Evolutionary conservation across 2,329 filamentous ascomycete genomes (phyloP).

Genomic region (Mycosphaerella sp.): DNA sequence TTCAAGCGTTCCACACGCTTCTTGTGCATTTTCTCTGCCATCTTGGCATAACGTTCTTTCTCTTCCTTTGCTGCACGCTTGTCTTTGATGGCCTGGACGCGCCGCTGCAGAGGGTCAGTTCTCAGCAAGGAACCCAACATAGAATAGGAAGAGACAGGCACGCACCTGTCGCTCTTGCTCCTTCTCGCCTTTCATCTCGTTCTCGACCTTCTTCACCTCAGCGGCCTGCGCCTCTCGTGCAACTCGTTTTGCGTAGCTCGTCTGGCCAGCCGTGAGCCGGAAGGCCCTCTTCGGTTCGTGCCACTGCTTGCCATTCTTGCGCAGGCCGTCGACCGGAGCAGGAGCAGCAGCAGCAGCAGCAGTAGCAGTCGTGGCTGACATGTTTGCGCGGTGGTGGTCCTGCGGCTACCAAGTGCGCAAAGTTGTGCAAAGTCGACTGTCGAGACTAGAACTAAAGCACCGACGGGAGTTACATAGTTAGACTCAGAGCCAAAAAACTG

Average conservation of each 20-base stretch:
- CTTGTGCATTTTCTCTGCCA: constrained; percentile 97
- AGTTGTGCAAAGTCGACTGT: no score
- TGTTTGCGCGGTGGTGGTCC: constrained; percentile 20
- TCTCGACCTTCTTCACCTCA: constrained; percentile 86
- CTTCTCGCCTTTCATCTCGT: constrained; percentile 93
- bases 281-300: constrained; percentile 77
- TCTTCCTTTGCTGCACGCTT: constrained; percentile 85
- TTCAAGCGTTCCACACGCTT: constrained; percentile 90
- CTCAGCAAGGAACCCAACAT: neutral
- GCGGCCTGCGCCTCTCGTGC: constrained; percentile 63
- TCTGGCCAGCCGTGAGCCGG: constrained; percentile 70
- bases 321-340: constrained; percentile 53
- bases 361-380: constrained; percentile 24
- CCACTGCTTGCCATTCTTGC: constrained; percentile 96
- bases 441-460: no score
- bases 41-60: constrained; percentile 82
- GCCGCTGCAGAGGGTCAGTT: constrained; percentile 49
- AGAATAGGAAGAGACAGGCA: neutral
- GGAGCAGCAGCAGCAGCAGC: neutral
- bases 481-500: no score
- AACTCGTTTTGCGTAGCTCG: constrained; percentile 69
- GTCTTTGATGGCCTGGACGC: constrained; percentile 74
- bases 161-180: constrained; percentile 77
- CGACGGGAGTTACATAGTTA: no score
- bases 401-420: no score